Evolutionary conservation across 2,329 filamentous ascomycete species (phyloP).

Genomic region (Arthrobotrys sphaeroides): DNA sequence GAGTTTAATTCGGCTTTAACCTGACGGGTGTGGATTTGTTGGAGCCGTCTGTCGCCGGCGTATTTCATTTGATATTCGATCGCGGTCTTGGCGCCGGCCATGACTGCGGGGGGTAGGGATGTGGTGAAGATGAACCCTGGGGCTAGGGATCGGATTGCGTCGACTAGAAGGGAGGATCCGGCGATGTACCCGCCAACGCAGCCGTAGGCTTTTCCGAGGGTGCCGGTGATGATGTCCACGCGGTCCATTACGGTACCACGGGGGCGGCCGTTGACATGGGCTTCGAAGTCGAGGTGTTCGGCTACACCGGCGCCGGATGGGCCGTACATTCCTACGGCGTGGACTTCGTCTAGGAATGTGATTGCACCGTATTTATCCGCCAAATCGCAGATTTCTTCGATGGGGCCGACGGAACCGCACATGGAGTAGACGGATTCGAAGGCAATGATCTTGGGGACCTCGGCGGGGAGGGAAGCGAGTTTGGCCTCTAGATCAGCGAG

Average conservation of each 20-base stretch:
- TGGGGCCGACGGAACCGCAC: constrained; percentile 96
- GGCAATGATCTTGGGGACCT: constrained; percentile 95
- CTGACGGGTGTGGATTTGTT: constrained; percentile 94
- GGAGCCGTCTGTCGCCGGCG: constrained; percentile 84
- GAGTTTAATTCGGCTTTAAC: constrained; percentile 84
- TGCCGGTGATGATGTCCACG: constrained; percentile 96
- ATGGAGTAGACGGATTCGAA: constrained; percentile 99
- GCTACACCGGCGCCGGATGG: constrained; percentile 94
- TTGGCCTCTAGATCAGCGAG: constrained; percentile 91
- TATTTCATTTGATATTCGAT: constrained; percentile 93
- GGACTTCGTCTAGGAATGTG: constrained; percentile 97
- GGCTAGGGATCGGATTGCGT: constrained; percentile 91
- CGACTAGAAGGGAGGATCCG: constrained; percentile 83
- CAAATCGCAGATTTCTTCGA: constrained; percentile 93
- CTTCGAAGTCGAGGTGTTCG: constrained; percentile 94
- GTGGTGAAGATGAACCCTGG: constrained; percentile 99
- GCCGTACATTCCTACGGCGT: constrained; percentile 99
- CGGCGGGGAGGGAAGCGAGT: constrained; percentile 82
- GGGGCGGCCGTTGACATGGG: constrained; percentile 77
- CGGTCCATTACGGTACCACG: constrained; percentile 91
- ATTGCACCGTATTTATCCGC: constrained; percentile 97
- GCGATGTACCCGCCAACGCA: constrained; percentile 98
- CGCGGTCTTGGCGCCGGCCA: constrained; percentile 89
- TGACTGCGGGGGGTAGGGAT: constrained; percentile 91
- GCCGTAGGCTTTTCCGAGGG: constrained; percentile 95